These are phyloP conservation scores for Phytophthora pisi DNA, from an alignment of 352 stramenopile species.

Conservation along the genomic window DNA sequence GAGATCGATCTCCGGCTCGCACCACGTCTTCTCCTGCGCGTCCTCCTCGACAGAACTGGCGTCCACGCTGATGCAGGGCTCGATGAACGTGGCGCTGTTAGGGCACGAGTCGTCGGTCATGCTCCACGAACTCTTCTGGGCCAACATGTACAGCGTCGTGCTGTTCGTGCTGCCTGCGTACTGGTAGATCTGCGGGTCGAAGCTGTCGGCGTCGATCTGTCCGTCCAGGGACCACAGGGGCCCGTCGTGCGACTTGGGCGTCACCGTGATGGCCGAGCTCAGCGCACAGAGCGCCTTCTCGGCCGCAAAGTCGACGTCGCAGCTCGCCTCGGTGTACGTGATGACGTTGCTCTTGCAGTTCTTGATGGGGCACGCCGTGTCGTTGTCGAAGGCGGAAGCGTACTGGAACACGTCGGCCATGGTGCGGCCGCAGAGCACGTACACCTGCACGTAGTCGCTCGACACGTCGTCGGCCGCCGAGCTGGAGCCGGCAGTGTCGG, in stretches of 20 bases:
- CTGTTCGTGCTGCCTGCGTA: neutral
- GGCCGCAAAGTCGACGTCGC: conserved; percentile 19
- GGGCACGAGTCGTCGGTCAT: conserved; percentile 31
- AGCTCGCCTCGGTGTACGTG: conserved; percentile 29
- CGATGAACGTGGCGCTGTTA: conserved; percentile 36
- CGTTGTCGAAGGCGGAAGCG: conserved; percentile 20
- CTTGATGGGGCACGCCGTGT: conserved; percentile 21
- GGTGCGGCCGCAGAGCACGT: conserved; percentile 45
- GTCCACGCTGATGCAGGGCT: conserved; percentile 30
- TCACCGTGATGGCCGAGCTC: conserved; percentile 7
- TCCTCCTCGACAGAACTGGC: conserved; percentile 8
- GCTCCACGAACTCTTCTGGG: conserved; percentile 30
- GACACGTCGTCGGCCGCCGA: conserved; percentile 1
- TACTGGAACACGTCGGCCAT: conserved; percentile 50
- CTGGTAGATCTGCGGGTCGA: conserved; percentile 43
- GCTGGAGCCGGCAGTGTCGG: neutral
- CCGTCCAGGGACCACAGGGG: conserved; percentile 42
- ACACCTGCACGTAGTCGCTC: conserved; percentile 41
- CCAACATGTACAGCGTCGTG: conserved; percentile 33
- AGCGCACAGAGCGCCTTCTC: conserved; percentile 31
- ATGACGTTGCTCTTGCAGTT: conserved; percentile 43
- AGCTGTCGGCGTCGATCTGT: conserved; percentile 33
- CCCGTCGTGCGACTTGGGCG: conserved; percentile 10
- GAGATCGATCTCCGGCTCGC: conserved; percentile 33
- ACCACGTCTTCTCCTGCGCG: conserved; percentile 38